These are phyloP conservation scores for Penicillium sp. DNA, from an alignment of 2,329 filamentous ascomycete genomes.

Conservation along the genomic window DNA sequence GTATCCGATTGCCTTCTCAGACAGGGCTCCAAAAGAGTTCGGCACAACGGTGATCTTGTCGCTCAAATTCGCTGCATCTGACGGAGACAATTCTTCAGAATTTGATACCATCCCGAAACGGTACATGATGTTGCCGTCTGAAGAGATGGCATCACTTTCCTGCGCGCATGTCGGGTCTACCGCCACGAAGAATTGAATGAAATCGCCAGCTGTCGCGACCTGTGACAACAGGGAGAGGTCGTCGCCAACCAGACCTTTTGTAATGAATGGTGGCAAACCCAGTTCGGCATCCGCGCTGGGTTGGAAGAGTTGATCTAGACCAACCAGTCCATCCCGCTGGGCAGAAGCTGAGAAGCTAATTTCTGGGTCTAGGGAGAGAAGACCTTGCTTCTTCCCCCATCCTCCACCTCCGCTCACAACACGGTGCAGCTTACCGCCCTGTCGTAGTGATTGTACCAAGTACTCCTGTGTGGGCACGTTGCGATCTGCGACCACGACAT, in stretches of 20 bases:
- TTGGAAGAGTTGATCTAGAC: conserved; percentile 30
- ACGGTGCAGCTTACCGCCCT: conserved; percentile 42
- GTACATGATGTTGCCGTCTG: conserved; percentile 23
- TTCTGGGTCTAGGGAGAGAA: conserved; percentile 46
- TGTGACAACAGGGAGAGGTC: conserved; percentile 43
- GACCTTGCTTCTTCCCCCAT: conserved; percentile 49
- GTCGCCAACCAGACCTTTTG: conserved; percentile 26
- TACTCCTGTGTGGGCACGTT: conserved; percentile 20
- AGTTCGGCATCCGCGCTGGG: conserved; percentile 1
- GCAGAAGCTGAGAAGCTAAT: conserved; percentile 29
- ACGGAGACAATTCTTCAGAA: conserved; percentile 19
- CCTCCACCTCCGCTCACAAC: conserved; percentile 48
- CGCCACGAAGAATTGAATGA: conserved; percentile 45
- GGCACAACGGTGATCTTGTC: conserved; percentile 28
- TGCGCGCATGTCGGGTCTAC: conserved; percentile 21
- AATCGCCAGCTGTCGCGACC: conserved; percentile 39
- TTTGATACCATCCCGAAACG: conserved; percentile 37
- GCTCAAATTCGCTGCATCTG: background rate
- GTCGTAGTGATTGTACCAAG: conserved; percentile 29
- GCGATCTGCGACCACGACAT: conserved; percentile 11
- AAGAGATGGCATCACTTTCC: background rate
- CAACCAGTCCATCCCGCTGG: conserved; percentile 15
- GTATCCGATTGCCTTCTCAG: conserved; percentile 42
- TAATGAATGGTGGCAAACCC: conserved; percentile 24
- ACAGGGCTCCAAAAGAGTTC: conserved; percentile 42